Base-by-base conservation (phyloP, 257 asterid species). In the Jacaranda mimosifolia region DNA sequence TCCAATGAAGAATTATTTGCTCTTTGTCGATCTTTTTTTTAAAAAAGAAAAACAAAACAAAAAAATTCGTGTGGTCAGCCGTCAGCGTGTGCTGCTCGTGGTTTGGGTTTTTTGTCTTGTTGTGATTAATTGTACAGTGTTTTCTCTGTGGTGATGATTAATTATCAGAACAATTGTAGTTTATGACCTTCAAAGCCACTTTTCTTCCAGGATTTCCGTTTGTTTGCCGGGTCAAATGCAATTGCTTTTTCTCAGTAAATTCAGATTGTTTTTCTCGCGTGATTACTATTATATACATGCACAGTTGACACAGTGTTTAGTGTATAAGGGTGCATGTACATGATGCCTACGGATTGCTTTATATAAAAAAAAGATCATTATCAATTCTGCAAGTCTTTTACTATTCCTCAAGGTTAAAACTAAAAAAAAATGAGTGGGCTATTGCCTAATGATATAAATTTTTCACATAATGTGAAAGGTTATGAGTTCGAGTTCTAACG, bases 1-100 rank as follows among this genome's bases (percentile, higher is more conserved):
- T 82, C 76, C 87, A 77, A 86, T 38, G 90, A 74, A 80, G 77
- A 86, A 86, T 79, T 65, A 73, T 73, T 73, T 69, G 84, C 73
- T 63, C 79, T 53, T 4, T 78, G 78, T 72, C 69, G 32, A 26
- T 26, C 32, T 26, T 26, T 26, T 26, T 26, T 26, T 26, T 26
- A 26, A n/a, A n/a, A n/a, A n/a, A n/a, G n/a, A n/a, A n/a, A n/a
- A n/a, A n/a, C n/a, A n/a, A n/a, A n/a, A n/a, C n/a, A n/a, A n/a
- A n/a, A n/a, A n/a, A n/a, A 26, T 26, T 26, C 32, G 32, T 65
- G 79, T 36, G 69, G 38, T 52, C 45, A n/a, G 40, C 51, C 60
- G 38, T 52, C 45, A n/a, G 40, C 51, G 58, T 21, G 62, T 39
- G 38, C 15, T 62, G 55, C 51, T 14, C 18, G 49, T 45, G 62